Conservation (phyloP, 805 yeast species). For the Ogataea philodendri region DNA sequence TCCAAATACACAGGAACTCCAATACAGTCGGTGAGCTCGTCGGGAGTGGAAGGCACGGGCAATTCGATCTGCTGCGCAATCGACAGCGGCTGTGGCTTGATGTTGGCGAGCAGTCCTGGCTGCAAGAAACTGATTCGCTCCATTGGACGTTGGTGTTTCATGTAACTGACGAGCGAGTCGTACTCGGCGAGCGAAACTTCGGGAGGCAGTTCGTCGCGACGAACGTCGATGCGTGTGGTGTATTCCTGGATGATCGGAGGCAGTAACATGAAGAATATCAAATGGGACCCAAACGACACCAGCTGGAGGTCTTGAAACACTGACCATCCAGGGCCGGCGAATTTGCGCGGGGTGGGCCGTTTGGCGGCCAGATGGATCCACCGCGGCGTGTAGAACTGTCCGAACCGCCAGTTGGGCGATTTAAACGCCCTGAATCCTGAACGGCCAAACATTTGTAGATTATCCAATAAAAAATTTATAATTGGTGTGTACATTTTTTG, state of each 20-base stretch:
- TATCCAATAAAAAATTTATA: constrained; percentile 7
- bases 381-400: constrained; percentile 8
- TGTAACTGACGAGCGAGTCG: constrained; percentile 1
- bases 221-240: constrained; percentile 31
- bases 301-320: constrained; percentile 30
- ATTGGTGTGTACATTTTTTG: too few species aligned
- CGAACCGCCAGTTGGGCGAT: constrained; percentile 4
- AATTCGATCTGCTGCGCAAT: not conserved
- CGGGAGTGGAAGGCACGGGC: constrained; percentile 23
- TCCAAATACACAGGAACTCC: constrained; percentile 19
- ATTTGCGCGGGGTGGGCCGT: constrained; percentile 12
- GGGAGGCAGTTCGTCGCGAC: constrained; percentile 27
- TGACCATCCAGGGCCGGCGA: constrained; percentile 22
- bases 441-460: constrained; percentile 9
- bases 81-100: constrained; percentile 1
- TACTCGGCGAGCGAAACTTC: constrained; percentile 17
- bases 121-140: constrained; percentile 5
- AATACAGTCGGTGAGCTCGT: constrained; percentile 18
- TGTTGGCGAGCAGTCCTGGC: constrained; percentile 1
- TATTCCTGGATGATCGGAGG: constrained; percentile 30
- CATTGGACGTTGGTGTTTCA: constrained; percentile 1
- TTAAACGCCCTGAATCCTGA: constrained; percentile 3
- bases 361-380: constrained; percentile 14
- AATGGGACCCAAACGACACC: constrained; percentile 33
- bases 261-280: constrained; percentile 30